Base-by-base conservation (phyloP, 805 yeast genomes). In the Clavispora carvajalis region DNA sequence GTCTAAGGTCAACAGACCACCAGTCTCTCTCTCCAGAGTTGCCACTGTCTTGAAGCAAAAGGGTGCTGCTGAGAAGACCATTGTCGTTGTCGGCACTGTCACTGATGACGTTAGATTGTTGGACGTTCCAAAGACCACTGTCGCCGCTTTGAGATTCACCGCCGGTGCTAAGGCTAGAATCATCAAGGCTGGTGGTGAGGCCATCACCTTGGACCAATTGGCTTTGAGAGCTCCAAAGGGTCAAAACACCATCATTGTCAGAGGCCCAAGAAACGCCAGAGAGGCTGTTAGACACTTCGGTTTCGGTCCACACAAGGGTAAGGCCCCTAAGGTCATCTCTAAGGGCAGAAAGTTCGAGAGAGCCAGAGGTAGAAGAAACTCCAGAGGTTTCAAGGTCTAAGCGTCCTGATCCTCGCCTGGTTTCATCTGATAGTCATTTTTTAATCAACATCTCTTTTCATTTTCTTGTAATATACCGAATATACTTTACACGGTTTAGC, bases 361-460 rank as follows among this genome's bases (percentile, higher is more conserved):
- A 78, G 99, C 97, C 67, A 93, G 99, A 87, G 99, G 99, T 84
- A 95, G 85, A 77, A 83, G 99, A 80, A 84, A 80, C 74, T 90
- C 98, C 60, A 89, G 95, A 84, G 99, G 96, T 80, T 93, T 93
- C 99, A 93, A 93, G 86, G 99, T 93, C 78, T 93, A 91, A 88
- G 59, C 44, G 22, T 30, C 30, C 25, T 16, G 37, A 17, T 16
- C 17, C 17, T n/a, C 11, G 10, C 19, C n/a, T 15, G 19, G 31
- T 28, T 16, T 28, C 31, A 28, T 28, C 31, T 28, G 31, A 28
- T 28, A 28, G 31, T 28, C 31, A 28, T 28, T 28, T 28, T 28
- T 28, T 28, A 28, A 28, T 28, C 31, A 28, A 28, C 31, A 28
- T 15, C 31, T 28, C 31, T 28, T 28, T 19, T 28, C 31, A 28